phyloP scores from a whole-genome alignment of 306 rosid genomes.

The Trifolium repens region DNA sequence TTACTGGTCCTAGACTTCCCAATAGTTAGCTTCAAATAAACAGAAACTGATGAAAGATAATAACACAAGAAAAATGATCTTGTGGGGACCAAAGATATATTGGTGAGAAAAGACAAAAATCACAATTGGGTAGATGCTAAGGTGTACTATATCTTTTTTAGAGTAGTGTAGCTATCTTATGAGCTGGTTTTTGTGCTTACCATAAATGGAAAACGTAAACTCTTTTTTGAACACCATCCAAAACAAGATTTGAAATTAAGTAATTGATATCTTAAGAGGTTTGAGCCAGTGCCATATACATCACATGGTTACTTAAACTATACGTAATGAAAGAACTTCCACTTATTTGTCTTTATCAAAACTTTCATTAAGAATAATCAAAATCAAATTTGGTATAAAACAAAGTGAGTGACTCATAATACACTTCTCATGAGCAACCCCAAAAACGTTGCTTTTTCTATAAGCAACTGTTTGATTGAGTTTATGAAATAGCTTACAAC shows the following conservation, averaged over 20 bases:
- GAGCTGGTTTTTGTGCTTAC: neutral
- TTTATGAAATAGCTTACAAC: neutral
- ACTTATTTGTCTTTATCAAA: neutral
- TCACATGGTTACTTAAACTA: neutral
- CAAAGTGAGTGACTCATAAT: constrained; percentile 9
- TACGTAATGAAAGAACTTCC: neutral
- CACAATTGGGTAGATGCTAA: neutral
- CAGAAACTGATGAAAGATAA: neutral
- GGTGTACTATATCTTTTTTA: neutral
- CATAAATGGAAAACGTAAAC: neutral
- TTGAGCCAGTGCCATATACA: neutral
- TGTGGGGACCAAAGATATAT: neutral
- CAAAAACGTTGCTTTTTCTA: neutral
- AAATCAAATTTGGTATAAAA: neutral
- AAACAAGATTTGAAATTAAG: neutral
- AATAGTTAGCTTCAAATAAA: neutral
- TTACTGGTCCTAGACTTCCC: neutral
- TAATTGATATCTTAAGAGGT: neutral
- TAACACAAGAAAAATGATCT: neutral
- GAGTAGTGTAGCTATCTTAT: neutral
- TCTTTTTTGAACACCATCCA: constrained; percentile 1
- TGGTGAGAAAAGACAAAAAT: neutral
- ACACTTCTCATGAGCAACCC: neutral
- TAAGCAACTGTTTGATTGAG: neutral
- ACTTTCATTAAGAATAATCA: constrained; percentile 10